Base-by-base conservation (phyloP, 192 early-diverging fungal species). In the Umbelopsis ramanniana region DNA sequence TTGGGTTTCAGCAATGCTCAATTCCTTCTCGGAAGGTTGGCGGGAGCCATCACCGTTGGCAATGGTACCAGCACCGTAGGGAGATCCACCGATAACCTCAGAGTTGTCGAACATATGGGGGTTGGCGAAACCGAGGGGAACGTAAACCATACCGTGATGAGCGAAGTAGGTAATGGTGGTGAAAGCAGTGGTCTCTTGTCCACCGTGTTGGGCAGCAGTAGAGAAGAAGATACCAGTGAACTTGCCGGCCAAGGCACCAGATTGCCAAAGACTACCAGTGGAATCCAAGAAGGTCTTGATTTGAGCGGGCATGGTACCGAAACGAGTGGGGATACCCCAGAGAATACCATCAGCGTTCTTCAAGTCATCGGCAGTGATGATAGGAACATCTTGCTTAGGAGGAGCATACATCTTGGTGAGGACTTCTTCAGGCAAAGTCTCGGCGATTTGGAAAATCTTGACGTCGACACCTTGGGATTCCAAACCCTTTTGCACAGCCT, bases 61-160 rank as follows among this genome's bases (percentile, higher is more conserved):
- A 54, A 78, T 24, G 29, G 76, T 71, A n/a, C 72, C 77, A 26
- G 76, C 68, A 46, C 76, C 76, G 33, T 47, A 78, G 17, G 72
- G 35, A 6, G 50, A 71, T 11, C 76, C 72, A 47, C 68, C 72
- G 17, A 71, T 47, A 3, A 74, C 72, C 22, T 71, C 74, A 46
- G 57, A 50, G 24, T 52, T 86, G 76, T 87, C 84, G 55, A 79
- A 82, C 35, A 92, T 55, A 52, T 88, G 23, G 0, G 79, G 33
- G 73, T 87, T 55, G 7, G 72, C 40, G 71, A 81, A 87, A 46
- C 91, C 91, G 14, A 94, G 70, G 7, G 94, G 93, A 52, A 93
- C 90, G 71, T 84, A 95, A 67, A 86, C 80, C 52, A 95, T 86
- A 54, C 92, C 94, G 72, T 93, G 91, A 80, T 93, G 92, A 7